A percentile compares a stretch with the other conserved stretches of the same genome.
These are phyloP conservation scores for Wickerhamomyces alni DNA, from an alignment of 805 yeast species.

Conservation along the genomic window DNA sequence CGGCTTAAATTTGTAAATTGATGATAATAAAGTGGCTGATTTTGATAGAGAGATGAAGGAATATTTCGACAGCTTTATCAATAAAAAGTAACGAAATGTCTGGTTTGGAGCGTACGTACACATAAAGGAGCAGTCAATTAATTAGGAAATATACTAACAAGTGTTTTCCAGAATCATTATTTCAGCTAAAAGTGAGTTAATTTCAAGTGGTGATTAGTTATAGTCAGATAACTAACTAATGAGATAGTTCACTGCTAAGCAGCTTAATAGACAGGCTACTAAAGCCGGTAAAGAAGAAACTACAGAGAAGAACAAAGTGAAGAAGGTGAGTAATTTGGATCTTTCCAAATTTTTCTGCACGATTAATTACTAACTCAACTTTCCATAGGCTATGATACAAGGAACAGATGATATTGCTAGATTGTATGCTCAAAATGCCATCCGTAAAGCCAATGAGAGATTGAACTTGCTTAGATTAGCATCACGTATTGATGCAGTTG, in stretches of 20 bases:
- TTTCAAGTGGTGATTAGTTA: not conserved
- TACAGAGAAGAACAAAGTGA: slow-evolving; percentile 79
- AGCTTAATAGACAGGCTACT: slow-evolving; percentile 81
- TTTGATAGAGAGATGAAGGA: not conserved
- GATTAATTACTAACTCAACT: slow-evolving; percentile 1
- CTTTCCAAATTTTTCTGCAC: no score
- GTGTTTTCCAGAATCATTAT: slow-evolving; percentile 43
- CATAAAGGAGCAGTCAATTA: no score
- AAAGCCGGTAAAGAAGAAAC: slow-evolving; percentile 89
- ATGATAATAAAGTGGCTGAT: no score
- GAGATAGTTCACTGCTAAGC: slow-evolving; percentile 81
- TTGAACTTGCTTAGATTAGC: slow-evolving; percentile 76
- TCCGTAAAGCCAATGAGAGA: slow-evolving; percentile 83
- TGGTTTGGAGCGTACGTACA: slow-evolving; percentile 29
- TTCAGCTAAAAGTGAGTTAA: slow-evolving; percentile 47
- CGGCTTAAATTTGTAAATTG: no score
- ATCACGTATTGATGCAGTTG: slow-evolving; percentile 91
- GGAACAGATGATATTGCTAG: slow-evolving; percentile 91
- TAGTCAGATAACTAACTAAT: slow-evolving; percentile 14
- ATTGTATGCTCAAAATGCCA: slow-evolving; percentile 92
- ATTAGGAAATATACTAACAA: slow-evolving; percentile 1
- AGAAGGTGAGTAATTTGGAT: slow-evolving; percentile 41
- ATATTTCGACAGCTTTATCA: no score
- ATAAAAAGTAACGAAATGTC: slow-evolving; percentile 24
- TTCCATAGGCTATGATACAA: slow-evolving; percentile 66